Conservation (phyloP, 176 grass and related monocot genomes). For the Thinopyrum elongatum region DNA sequence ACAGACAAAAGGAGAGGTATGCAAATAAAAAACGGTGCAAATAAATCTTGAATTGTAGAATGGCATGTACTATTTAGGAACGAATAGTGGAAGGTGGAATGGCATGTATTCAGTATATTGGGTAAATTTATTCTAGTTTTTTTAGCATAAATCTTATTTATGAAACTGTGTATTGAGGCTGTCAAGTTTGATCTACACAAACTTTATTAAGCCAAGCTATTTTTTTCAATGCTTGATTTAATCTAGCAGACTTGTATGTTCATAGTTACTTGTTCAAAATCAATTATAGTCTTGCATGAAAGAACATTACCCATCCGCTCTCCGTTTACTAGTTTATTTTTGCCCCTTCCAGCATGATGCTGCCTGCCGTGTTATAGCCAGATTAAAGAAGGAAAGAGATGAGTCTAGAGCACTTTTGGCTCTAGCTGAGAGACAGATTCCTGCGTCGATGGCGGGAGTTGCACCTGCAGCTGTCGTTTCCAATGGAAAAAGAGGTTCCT, state of each 20-base stretch:
- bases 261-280: background rate
- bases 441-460: conserved; percentile 41
- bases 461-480: conserved; percentile 50
- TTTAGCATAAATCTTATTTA: background rate
- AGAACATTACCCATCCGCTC: background rate
- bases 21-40: background rate
- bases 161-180: background rate
- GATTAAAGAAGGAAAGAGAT: conserved; percentile 99
- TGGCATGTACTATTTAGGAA: background rate
- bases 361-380: conserved; percentile 98
- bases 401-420: conserved; percentile 88
- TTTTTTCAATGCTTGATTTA: conserved; percentile 6
- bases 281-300: conserved; percentile 3
- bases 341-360: conserved; percentile 82
- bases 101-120: background rate
- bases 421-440: conserved; percentile 87
- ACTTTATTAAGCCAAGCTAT: background rate
- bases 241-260: background rate
- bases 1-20: background rate
- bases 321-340: conserved; percentile 18
- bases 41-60: background rate
- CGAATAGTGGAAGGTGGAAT: background rate
- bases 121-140: background rate
- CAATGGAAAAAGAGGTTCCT: conserved; percentile 89
- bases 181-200: background rate